A percentile compares a stretch with the other conserved stretches of the same genome.
phyloP scores from a whole-genome alignment of 164 flowering plant genomes.

The Chimonanthus praecox region DNA sequence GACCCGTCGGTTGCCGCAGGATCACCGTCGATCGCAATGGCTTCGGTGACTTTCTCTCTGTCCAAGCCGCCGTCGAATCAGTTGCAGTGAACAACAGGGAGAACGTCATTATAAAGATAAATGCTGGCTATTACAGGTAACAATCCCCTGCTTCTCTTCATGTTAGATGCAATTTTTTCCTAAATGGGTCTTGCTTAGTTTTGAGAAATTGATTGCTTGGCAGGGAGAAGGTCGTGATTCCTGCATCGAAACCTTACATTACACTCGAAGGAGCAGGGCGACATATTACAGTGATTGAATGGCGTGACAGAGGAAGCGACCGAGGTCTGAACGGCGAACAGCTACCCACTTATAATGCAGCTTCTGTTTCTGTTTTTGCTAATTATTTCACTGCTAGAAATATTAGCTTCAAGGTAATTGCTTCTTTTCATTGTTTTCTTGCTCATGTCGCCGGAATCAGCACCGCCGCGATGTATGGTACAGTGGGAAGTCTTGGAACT shows the following conservation, averaged over 20 bases:
- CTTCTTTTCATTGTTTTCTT: neutral
- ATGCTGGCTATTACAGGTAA: conserved; percentile 74
- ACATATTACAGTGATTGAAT: conserved; percentile 69
- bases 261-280: conserved; percentile 84
- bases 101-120: conserved; percentile 52
- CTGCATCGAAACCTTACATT: conserved; percentile 72
- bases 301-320: conserved; percentile 89
- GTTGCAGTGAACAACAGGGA: conserved; percentile 48
- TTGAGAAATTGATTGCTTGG: neutral
- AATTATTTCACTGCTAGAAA: conserved; percentile 76
- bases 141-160: neutral
- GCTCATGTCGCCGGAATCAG: neutral
- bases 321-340: conserved; percentile 75
- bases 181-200: neutral
- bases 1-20: conserved; percentile 51
- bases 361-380: conserved; percentile 80
- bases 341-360: conserved; percentile 78
- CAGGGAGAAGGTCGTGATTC: conserved; percentile 82
- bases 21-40: conserved; percentile 61
- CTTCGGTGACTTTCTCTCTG: conserved; percentile 53
- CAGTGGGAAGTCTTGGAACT: neutral
- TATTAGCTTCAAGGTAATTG: conserved; percentile 87
- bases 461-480: neutral
- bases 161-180: neutral
- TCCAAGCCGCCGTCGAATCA: conserved; percentile 75